phyloP scores from a whole-genome alignment of 495 filamentous ascomycete genomes.

The Tuber indicum region DNA sequence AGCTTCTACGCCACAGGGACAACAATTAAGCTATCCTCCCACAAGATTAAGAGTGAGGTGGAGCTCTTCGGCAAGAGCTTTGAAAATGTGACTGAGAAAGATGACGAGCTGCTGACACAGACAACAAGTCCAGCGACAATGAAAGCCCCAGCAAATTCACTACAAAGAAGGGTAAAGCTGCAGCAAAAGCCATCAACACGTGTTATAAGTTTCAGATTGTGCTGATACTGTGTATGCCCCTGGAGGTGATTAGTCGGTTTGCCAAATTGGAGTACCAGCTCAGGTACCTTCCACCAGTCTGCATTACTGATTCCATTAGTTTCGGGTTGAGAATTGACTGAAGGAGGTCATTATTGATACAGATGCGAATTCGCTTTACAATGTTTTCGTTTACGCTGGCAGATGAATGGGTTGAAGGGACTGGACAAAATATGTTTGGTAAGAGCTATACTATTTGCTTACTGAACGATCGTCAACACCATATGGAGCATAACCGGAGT shows the following conservation, averaged over 20 bases:
- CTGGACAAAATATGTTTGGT: slow-evolving; percentile 88
- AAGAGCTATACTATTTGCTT: slow-evolving; percentile 92
- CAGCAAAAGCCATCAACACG: slow-evolving; percentile 80
- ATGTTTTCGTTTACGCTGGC: slow-evolving; percentile 93
- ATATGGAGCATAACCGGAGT: slow-evolving; percentile 93
- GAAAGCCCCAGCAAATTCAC: slow-evolving; percentile 85
- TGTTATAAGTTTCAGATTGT: slow-evolving; percentile 88
- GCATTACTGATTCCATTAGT: slow-evolving; percentile 71
- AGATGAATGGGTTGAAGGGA: slow-evolving; percentile 89
- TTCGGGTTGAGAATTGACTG: slow-evolving; percentile 86
- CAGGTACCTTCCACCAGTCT: slow-evolving; percentile 78
- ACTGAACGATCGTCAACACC: slow-evolving; percentile 96
- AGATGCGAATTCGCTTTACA: slow-evolving; percentile 94
- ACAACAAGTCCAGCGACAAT: slow-evolving; percentile 42
- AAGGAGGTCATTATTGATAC: slow-evolving; percentile 84
- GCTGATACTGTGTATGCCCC: slow-evolving; percentile 73
- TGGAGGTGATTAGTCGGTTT: slow-evolving; percentile 83
- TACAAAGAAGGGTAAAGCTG: slow-evolving; percentile 89
- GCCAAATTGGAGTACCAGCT: slow-evolving; percentile 84
- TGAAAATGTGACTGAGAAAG: slow-evolving; percentile 59
- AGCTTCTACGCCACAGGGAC: slow-evolving; percentile 97
- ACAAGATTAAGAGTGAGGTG: slow-evolving; percentile 75
- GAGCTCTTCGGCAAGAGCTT: slow-evolving; percentile 85
- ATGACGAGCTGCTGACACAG: slow-evolving; percentile 30
- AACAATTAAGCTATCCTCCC: slow-evolving; percentile 94